phyloP scores from a whole-genome alignment of 2,329 filamentous ascomycete species.

The Colletotrichum gigasporum region DNA sequence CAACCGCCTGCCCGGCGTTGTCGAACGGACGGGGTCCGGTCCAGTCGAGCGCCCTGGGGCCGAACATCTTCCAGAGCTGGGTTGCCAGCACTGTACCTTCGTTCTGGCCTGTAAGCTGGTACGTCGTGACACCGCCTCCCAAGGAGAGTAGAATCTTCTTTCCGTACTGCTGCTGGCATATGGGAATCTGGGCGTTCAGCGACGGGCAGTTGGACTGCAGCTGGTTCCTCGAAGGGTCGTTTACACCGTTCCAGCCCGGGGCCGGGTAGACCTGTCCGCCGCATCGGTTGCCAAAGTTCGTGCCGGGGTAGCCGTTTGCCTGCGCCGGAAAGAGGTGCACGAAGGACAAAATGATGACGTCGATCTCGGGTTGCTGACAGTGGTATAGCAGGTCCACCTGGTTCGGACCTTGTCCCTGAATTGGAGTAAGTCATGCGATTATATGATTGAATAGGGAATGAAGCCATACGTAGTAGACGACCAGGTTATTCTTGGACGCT shows the following conservation, averaged over 20 bases:
- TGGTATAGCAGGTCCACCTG: slow-evolving; percentile 47
- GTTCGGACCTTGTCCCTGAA: slow-evolving; percentile 50
- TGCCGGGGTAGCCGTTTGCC: slow-evolving; percentile 50
- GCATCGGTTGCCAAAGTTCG: slow-evolving; percentile 54
- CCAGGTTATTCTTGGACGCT: slow-evolving; percentile 48
- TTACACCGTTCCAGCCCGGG: slow-evolving; percentile 43
- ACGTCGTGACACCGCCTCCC: slow-evolving; percentile 45
- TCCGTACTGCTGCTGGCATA: slow-evolving; percentile 46
- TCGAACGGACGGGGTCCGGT: slow-evolving; percentile 36
- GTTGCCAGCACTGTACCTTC: slow-evolving; percentile 48
- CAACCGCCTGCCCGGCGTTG: slow-evolving; percentile 35
- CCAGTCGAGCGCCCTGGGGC: slow-evolving; percentile 45
- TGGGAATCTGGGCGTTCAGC: slow-evolving; percentile 47
- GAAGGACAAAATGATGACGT: slow-evolving; percentile 54
- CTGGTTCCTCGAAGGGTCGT: slow-evolving; percentile 41
- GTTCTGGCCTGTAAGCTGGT: slow-evolving; percentile 46
- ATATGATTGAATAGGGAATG: background rate
- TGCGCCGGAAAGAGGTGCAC: slow-evolving; percentile 51
- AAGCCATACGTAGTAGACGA: slow-evolving; percentile 50
- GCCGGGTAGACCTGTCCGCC: slow-evolving; percentile 41
- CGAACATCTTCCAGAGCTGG: slow-evolving; percentile 51
- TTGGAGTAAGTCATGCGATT: background rate
- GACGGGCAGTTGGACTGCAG: slow-evolving; percentile 45
- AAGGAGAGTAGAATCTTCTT: slow-evolving; percentile 54
- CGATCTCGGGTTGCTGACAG: slow-evolving; percentile 49